A percentile compares a stretch with the other conserved stretches of the same genome.
phyloP scores from a whole-genome alignment of 148 eudicot species.

The Drosera capensis region DNA sequence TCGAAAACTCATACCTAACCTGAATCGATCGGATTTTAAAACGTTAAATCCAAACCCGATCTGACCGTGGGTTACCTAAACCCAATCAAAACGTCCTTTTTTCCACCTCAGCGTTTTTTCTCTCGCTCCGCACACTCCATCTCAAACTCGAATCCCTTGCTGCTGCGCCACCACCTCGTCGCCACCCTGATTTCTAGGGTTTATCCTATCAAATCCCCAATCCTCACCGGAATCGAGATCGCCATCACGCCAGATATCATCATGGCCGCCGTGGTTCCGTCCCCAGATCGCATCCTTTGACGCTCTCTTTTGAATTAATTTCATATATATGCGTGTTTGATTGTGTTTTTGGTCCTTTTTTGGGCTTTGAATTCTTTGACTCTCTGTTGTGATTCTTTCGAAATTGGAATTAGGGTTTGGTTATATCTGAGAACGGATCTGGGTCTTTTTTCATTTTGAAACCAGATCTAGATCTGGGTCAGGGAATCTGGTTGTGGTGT shows the following conservation, averaged over 20 bases:
- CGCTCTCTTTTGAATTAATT: no score
- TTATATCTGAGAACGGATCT: background rate
- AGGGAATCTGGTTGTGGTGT: no score
- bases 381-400: background rate
- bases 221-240: conserved; percentile 22
- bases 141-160: conserved; percentile 28
- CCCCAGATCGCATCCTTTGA: conserved; percentile 49
- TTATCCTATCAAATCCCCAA: conserved; percentile 4
- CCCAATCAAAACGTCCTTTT: conserved; percentile 20
- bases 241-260: conserved; percentile 29
- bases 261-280: conserved; percentile 56
- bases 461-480: no score
- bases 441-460: no score
- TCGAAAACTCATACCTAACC: no score
- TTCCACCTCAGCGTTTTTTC: background rate
- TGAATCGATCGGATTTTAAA: no score
- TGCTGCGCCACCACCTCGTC: conserved; percentile 13
- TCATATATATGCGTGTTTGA: conserved; percentile 5
- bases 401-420: background rate
- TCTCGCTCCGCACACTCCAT: conserved; percentile 2
- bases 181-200: conserved; percentile 8
- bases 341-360: background rate
- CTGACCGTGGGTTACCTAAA: no score
- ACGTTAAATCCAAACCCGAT: no score
- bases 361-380: background rate